Conservation (phyloP, 495 filamentous ascomycete genomes). For the Talaromyces trachyspermus region DNA sequence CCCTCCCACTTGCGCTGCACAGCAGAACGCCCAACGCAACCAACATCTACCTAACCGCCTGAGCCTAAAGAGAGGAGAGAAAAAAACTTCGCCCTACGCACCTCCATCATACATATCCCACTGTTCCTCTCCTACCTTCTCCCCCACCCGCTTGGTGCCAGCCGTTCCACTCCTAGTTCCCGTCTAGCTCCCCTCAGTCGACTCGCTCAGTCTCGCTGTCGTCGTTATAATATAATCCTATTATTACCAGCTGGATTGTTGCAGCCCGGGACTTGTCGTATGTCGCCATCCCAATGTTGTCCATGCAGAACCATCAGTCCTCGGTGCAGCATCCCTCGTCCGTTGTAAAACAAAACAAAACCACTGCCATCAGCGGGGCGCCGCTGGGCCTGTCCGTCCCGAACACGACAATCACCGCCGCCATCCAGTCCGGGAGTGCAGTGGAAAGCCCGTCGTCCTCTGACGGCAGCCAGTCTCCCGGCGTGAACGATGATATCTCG, state of each 20-base stretch:
- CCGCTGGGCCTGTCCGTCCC: constrained; percentile 9
- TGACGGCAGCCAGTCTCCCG: constrained; percentile 25
- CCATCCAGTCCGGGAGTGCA: constrained; percentile 15
- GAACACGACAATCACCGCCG: constrained; percentile 14
- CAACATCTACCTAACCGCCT: background rate
- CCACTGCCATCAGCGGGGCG: no score
- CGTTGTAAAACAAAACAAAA: constrained; percentile 10
- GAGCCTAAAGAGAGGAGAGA: no score
- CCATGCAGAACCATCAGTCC: constrained; percentile 31
- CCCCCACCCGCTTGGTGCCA: no score
- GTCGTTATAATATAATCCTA: background rate
- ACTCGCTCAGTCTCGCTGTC: background rate
- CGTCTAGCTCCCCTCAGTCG: background rate
- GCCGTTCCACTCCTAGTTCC: no score
- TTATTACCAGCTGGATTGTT: constrained; percentile 2
- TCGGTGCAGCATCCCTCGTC: constrained; percentile 1
- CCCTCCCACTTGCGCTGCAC: background rate
- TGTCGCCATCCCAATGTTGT: constrained; percentile 30
- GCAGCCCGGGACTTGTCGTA: constrained; percentile 7
- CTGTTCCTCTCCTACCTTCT: constrained; percentile 7
- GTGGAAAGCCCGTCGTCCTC: constrained; percentile 14
- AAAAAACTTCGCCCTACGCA: background rate
- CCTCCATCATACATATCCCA: background rate
- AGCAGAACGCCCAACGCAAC: background rate
- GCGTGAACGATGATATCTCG: constrained; percentile 31